Evolutionary conservation across 192 early-diverging fungal species (phyloP), one percentile per base, ranked within the genome.

Genomic region (Entomortierella beljakovae): DNA sequence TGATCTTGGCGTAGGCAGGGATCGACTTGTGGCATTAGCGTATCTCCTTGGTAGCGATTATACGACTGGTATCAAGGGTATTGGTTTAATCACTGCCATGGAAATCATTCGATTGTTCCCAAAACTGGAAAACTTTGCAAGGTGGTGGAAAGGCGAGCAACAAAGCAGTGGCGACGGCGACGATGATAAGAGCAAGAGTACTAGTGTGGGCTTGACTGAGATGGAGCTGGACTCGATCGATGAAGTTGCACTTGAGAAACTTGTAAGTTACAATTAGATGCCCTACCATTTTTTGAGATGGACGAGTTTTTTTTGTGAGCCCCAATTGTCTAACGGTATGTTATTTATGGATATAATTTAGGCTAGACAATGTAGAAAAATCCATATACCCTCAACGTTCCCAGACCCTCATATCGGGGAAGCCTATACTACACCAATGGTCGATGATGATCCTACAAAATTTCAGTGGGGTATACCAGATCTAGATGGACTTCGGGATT

Each of bases 31-130:
- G 35, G 85, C 89, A 56, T 68, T 99, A 46, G 96, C 97, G 22
- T 95, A 91, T 56, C 69, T 99, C 18, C 85, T 99, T 11, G 97
- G 97, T n/a, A 98, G 96, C 75, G 98, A 99, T 83, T 99, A 99
- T 72, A 96, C 98, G 0, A 88, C 88, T 16, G 98, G 98, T 0
- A 84, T 99, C 62, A 81, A 87, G 29, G 95, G 96, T 3, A 74
- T 99, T 32, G 98, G 98, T 26, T 85, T 92, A 22, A 94, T 98
- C 25, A 80, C 86, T 26, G 96, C 95, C 0, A 89, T 98, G 88
- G 98, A 99, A 73, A 91, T 97, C 20, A 67, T 99, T 62, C 86
- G 88, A 46, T 88, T 91, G 67, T 98, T 92, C 80, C 84, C 85
- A 7, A 72, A 71, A 29, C 49, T 93, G 51, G 67, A 83, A 8